Percentiles rank a stretch among this genome's conserved stretches.
These are phyloP conservation scores for Russula emetica DNA, from an alignment of 768 basidiomycete genomes.

Conservation along the genomic window DNA sequence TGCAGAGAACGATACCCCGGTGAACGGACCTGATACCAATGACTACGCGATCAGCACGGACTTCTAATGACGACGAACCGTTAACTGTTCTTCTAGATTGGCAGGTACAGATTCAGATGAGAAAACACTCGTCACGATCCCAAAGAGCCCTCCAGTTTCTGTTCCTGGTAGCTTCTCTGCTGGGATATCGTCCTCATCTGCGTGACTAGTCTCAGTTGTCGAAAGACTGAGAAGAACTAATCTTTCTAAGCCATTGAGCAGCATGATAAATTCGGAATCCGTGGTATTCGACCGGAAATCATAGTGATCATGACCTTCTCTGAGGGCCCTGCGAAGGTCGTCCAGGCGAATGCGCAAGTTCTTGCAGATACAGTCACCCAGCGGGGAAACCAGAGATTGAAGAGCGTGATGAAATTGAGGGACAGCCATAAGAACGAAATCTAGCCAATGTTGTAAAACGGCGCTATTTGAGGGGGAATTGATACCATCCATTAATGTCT, in stretches of 20 bases:
- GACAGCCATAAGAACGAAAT: constrained; percentile 89
- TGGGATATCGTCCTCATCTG: constrained; percentile 52
- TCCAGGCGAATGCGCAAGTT: constrained; percentile 57
- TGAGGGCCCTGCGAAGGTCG: constrained; percentile 40
- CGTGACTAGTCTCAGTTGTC: constrained; percentile 43
- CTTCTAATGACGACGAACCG: constrained; percentile 40
- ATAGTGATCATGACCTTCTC: constrained; percentile 34
- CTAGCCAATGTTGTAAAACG: constrained; percentile 92
- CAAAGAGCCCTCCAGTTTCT: constrained; percentile 68
- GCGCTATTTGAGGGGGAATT: constrained; percentile 63
- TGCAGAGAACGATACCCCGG: constrained; percentile 73
- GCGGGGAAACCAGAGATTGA: constrained; percentile 60
- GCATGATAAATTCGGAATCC: constrained; percentile 79
- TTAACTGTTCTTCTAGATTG: constrained; percentile 51
- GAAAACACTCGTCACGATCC: constrained; percentile 90
- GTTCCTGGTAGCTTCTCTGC: constrained; percentile 48
- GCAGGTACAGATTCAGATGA: constrained; percentile 56
- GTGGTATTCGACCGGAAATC: constrained; percentile 52
- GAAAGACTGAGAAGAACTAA: constrained; percentile 70
- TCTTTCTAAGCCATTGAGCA: constrained; percentile 80
- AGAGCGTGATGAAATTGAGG: constrained; percentile 77
- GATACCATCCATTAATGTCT: constrained; percentile 79
- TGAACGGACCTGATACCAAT: constrained; percentile 52
- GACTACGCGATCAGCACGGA: background rate
- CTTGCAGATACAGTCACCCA: constrained; percentile 74